A percentile compares a stretch with the other conserved stretches of the same genome.
phyloP scores from a whole-genome alignment of 1,284 basidiomycete species.

The Melanopsichium pennsylvanicum region DNA sequence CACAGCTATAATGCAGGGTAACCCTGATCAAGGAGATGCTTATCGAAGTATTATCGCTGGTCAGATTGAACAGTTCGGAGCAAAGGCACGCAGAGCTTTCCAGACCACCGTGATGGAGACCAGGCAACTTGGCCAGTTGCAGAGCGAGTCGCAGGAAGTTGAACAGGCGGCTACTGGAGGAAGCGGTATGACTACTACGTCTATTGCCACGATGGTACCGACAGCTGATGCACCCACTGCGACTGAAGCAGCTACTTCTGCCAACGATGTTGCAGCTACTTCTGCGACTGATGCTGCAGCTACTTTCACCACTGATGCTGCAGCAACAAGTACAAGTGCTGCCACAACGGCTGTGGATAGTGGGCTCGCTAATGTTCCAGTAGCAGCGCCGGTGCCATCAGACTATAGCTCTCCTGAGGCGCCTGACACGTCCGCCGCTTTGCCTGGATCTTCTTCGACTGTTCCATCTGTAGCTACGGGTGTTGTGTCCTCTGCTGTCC shows the following conservation, averaged over 20 bases:
- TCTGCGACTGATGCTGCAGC: neutral
- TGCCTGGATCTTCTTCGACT: neutral
- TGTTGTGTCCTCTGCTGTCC: neutral
- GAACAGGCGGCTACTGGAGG: neutral
- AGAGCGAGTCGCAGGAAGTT: neutral
- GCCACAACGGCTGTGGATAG: neutral
- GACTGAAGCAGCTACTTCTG: neutral
- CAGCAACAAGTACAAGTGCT: conserved; percentile 1
- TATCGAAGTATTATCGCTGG: conserved; percentile 18
- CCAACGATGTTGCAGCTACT: neutral
- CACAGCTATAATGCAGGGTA: neutral
- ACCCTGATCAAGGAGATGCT: conserved; percentile 9
- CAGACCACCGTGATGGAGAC: too few relatives aligned
- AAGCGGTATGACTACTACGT: conserved; percentile 3
- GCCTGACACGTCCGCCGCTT: neutral
- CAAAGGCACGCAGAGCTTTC: conserved; percentile 4
- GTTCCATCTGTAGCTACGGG: neutral
- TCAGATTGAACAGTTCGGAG: conserved; percentile 26
- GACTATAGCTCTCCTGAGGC: conserved; percentile 18
- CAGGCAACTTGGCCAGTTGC: conserved; percentile 5
- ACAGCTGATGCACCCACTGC: neutral
- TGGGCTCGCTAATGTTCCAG: conserved; percentile 10
- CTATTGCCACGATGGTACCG: conserved; percentile 3
- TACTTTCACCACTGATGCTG: neutral
- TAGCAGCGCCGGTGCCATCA: conserved; percentile 26